Evolutionary conservation across 2,329 filamentous ascomycete species (phyloP).

Genomic region (Incumbomyces lentus): DNA sequence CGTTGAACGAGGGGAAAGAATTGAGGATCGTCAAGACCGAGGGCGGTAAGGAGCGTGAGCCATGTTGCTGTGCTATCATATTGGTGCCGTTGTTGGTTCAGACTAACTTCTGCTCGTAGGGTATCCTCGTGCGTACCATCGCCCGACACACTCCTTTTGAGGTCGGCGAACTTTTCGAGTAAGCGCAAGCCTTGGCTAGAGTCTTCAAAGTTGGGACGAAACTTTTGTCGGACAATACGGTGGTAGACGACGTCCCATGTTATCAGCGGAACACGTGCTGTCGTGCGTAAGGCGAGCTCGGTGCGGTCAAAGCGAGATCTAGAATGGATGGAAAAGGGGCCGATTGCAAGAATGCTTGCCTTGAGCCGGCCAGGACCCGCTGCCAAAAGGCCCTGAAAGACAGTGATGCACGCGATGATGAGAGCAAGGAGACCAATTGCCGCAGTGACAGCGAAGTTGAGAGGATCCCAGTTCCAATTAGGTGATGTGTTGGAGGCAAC

Average conservation of each 20-base stretch:
- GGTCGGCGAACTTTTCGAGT: background rate
- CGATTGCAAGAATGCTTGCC: slow-evolving; percentile 10
- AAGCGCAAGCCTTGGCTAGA: slow-evolving; percentile 1
- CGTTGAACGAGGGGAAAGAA: slow-evolving; percentile 7
- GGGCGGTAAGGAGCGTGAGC: slow-evolving; percentile 7
- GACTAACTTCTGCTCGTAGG: too few species aligned
- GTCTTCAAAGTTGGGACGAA: slow-evolving; percentile 3
- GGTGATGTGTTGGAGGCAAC: background rate
- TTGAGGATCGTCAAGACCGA: slow-evolving; percentile 6
- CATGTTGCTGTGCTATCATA: slow-evolving; percentile 6
- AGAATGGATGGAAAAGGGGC: slow-evolving; percentile 6
- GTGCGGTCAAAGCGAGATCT: slow-evolving; percentile 8
- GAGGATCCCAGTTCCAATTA: slow-evolving; percentile 8
- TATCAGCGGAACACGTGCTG: slow-evolving; percentile 5
- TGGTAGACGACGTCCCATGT: slow-evolving; percentile 1
- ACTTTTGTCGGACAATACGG: background rate
- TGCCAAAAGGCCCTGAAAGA: slow-evolving; percentile 10
- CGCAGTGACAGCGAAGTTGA: slow-evolving; percentile 11
- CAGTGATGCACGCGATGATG: slow-evolving; percentile 8
- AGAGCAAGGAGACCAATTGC: slow-evolving; percentile 11
- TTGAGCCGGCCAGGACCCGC: slow-evolving; percentile 14
- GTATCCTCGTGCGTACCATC: too few species aligned
- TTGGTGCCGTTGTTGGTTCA: background rate
- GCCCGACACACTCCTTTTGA: too few species aligned
- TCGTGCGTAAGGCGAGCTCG: slow-evolving; percentile 5